These are phyloP conservation scores for Lenwebbia sp. DNA, from an alignment of 345 rosid genomes.

Conservation along the genomic window DNA sequence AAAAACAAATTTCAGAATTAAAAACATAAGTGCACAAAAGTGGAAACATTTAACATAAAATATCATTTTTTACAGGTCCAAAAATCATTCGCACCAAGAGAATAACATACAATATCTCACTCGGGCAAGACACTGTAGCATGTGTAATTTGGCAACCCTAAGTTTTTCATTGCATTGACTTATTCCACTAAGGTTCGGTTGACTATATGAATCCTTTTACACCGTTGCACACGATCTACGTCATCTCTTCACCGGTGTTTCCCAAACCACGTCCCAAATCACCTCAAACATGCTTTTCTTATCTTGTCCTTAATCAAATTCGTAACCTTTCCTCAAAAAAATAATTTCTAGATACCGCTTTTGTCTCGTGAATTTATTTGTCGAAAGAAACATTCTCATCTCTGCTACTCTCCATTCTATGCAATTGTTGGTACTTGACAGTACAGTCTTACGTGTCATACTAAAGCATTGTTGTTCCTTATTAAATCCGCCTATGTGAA, in stretches of 20 bases:
- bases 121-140: neutral
- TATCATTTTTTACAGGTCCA: neutral
- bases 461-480: neutral
- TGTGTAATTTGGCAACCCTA: neutral
- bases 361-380: neutral
- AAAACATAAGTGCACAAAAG: neutral
- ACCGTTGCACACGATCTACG: neutral
- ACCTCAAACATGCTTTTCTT: neutral
- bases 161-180: neutral
- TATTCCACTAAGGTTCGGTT: neutral
- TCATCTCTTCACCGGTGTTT: neutral
- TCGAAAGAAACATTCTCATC: neutral
- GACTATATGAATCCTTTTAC: neutral
- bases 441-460: neutral
- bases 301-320: neutral
- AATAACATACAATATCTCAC: neutral
- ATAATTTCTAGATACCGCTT: neutral
- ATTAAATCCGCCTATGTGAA: neutral
- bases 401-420: neutral
- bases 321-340: neutral
- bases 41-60: neutral
- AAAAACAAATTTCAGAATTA: slow-evolving; percentile 1
- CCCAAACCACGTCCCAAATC: neutral
- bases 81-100: neutral
- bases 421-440: neutral